Conservation (phyloP, 495 filamentous ascomycete genomes). For the Tuber calosporum region DNA sequence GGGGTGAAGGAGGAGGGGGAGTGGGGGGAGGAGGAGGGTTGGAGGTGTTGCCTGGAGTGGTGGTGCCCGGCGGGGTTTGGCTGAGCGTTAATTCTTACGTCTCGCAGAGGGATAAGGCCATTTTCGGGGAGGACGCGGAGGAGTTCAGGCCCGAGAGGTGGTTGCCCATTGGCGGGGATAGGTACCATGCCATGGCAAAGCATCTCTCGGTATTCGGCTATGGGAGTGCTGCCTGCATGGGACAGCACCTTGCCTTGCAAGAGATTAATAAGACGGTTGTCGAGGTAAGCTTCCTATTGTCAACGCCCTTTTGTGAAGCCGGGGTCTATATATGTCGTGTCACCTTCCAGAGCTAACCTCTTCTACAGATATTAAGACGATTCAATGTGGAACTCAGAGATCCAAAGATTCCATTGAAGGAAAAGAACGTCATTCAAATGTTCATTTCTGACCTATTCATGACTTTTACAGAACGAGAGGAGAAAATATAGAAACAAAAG, state of each 20-base stretch:
- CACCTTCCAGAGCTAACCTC: not conserved
- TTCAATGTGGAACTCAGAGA: slow-evolving; percentile 7
- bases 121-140: slow-evolving; percentile 58
- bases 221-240: slow-evolving; percentile 16
- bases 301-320: not conserved
- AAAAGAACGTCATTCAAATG: slow-evolving; percentile 8
- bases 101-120: slow-evolving; percentile 44
- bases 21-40: not conserved
- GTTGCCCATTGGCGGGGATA: slow-evolving; percentile 45
- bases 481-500: not conserved
- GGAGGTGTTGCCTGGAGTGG: slow-evolving; percentile 14
- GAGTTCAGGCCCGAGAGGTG: slow-evolving; percentile 59
- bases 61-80: slow-evolving; percentile 9
- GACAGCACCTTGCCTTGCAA: slow-evolving; percentile 16
- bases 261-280: slow-evolving; percentile 16
- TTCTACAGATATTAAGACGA: slow-evolving; percentile 10
- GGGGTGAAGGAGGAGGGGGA: not conserved
- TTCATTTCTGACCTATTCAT: slow-evolving; percentile 12
- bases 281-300: slow-evolving; percentile 9
- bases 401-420: slow-evolving; percentile 10
- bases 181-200: slow-evolving; percentile 41
- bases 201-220: slow-evolving; percentile 18
- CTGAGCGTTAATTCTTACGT: slow-evolving; percentile 15
- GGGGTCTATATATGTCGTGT: slow-evolving; percentile 1
- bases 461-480: not conserved